Percentiles rank a stretch among this genome's conserved stretches.
Evolutionary conservation across 495 filamentous ascomycete species (phyloP).

Genomic region (Poronia punctata): DNA sequence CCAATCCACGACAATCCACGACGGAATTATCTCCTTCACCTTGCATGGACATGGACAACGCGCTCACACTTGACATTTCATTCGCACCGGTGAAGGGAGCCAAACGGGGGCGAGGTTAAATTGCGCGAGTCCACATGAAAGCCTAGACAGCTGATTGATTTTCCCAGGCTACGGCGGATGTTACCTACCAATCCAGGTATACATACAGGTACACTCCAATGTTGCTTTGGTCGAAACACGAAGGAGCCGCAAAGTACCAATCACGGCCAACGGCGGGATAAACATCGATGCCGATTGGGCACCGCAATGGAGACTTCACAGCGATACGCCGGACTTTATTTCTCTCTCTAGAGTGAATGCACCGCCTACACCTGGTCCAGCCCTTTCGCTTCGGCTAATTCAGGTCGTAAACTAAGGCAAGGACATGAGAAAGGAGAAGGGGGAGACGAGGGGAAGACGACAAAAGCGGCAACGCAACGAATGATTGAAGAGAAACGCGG

Average conservation of each 20-base stretch:
- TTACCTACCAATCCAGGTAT: slow-evolving; percentile 23
- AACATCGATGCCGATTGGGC: slow-evolving; percentile 25
- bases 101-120: slow-evolving; percentile 5
- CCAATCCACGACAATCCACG: too few species aligned
- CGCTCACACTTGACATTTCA: too few species aligned
- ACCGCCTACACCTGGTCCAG: too few species aligned
- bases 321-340: slow-evolving; percentile 10
- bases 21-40: too few species aligned
- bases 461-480: too few species aligned
- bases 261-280: slow-evolving; percentile 25
- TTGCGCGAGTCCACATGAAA: slow-evolving; percentile 7
- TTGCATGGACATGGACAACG: too few species aligned
- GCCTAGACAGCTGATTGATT: slow-evolving; percentile 22
- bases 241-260: slow-evolving; percentile 20
- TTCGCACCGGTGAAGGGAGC: neutral
- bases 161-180: slow-evolving; percentile 30
- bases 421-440: too few species aligned
- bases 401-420: slow-evolving; percentile 7
- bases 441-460: too few species aligned
- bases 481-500: too few species aligned
- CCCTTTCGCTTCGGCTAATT: slow-evolving; percentile 2
- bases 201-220: slow-evolving; percentile 22
- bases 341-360: slow-evolving; percentile 17
- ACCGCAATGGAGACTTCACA: slow-evolving; percentile 20
- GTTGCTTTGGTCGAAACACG: slow-evolving; percentile 16